Percentiles rank a stretch among this genome's conserved stretches.
phyloP scores from a whole-genome alignment of 164 flowering plant species.

The Cinnamomum chago region DNA sequence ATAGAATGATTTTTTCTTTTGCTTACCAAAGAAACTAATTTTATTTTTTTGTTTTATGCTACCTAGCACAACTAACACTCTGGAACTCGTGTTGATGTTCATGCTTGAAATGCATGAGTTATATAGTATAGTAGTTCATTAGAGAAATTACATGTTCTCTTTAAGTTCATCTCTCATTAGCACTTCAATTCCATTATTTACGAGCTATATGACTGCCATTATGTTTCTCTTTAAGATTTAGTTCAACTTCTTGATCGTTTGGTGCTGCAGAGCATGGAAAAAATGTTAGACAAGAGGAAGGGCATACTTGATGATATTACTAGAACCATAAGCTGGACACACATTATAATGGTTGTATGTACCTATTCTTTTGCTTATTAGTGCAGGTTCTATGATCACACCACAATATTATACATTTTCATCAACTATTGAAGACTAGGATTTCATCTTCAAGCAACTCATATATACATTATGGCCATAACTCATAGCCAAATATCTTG shows the following conservation, averaged over 20 bases:
- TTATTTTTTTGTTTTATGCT: no score
- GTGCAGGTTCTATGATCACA: no score
- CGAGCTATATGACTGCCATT: not conserved
- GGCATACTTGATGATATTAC: constrained; percentile 16
- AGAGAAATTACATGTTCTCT: not conserved
- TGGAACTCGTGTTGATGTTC: not conserved
- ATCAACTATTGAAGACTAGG: no score
- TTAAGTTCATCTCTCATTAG: not conserved
- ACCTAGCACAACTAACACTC: not conserved
- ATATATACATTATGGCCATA: no score
- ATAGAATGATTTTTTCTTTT: no score
- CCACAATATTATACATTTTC: no score
- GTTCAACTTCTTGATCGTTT: constrained; percentile 2
- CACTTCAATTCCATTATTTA: not conserved
- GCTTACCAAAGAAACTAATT: no score
- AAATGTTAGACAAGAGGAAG: constrained; percentile 35
- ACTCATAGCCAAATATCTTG: no score
- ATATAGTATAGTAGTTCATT: not conserved
- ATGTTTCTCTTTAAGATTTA: not conserved
- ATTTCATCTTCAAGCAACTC: no score
- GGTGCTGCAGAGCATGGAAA: constrained; percentile 50
- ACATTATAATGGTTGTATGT: not conserved
- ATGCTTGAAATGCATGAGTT: not conserved
- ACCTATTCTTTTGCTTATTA: no score
- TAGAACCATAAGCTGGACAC: constrained; percentile 28